These are phyloP conservation scores for Beauveria brongniartii DNA, from an alignment of 2,329 filamentous ascomycete species.

Conservation along the genomic window DNA sequence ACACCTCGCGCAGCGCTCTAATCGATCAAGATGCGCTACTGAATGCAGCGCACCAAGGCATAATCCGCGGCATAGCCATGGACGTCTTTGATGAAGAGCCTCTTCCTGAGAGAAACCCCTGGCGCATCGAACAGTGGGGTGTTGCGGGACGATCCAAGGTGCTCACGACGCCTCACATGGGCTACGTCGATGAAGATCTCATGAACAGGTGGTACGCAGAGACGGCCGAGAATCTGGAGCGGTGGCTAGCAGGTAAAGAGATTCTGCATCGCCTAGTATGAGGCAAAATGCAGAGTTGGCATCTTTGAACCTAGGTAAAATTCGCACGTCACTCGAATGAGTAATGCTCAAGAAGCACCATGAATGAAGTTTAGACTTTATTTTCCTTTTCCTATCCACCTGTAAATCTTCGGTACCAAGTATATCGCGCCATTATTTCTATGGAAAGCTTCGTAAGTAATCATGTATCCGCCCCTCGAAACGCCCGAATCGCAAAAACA, in stretches of 20 bases:
- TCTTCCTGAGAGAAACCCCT: conserved; percentile 54
- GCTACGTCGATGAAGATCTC: conserved; percentile 60
- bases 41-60: conserved; percentile 46
- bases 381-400: neutral
- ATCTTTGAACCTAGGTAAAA: neutral
- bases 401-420: neutral
- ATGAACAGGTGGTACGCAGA: conserved; percentile 60
- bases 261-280: conserved; percentile 14
- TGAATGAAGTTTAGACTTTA: neutral
- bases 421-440: conserved; percentile 6
- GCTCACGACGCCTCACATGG: conserved; percentile 64
- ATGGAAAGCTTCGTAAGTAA: conserved; percentile 9
- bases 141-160: conserved; percentile 49
- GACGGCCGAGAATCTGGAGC: conserved; percentile 53
- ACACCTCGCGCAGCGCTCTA: conserved; percentile 63
- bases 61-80: conserved; percentile 58
- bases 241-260: conserved; percentile 31
- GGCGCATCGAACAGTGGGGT: conserved; percentile 60
- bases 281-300: neutral
- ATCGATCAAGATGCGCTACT: conserved; percentile 59
- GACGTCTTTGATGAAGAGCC: conserved; percentile 72
- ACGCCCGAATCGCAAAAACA: conserved; percentile 5
- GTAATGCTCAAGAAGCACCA: neutral
- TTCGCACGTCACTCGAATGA: neutral
- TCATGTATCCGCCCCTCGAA: conserved; percentile 8